A percentile compares a stretch with the other conserved stretches of the same genome.
Evolutionary conservation across 176 grass and related monocot species (phyloP).

Genomic region (Oryza australiensis): DNA sequence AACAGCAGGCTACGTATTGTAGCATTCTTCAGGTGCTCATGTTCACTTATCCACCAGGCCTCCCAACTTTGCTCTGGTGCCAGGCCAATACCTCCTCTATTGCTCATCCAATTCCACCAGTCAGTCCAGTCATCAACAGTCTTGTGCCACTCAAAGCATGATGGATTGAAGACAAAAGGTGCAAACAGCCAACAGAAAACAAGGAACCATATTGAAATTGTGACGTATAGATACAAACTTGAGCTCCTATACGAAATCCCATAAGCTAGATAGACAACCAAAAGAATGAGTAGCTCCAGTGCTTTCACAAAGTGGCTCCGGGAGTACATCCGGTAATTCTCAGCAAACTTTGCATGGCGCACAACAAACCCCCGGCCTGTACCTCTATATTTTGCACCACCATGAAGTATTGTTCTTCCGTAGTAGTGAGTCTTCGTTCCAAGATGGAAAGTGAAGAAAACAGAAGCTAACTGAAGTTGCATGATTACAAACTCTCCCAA

Average conservation of each 20-base stretch:
- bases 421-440: slow-evolving; percentile 80
- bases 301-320: slow-evolving; percentile 78
- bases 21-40: slow-evolving; percentile 57
- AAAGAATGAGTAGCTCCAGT: slow-evolving; percentile 63
- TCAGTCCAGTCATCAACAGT: slow-evolving; percentile 71
- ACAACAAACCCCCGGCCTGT: slow-evolving; percentile 78
- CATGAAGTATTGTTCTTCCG: slow-evolving; percentile 67
- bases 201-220: slow-evolving; percentile 71
- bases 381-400: slow-evolving; percentile 72
- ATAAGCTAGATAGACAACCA: slow-evolving; percentile 68
- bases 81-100: slow-evolving; percentile 66
- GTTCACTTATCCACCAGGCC: slow-evolving; percentile 73
- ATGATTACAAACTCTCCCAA: slow-evolving; percentile 71
- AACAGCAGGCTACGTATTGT: slow-evolving; percentile 59
- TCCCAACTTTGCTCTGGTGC: slow-evolving; percentile 71
- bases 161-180: slow-evolving; percentile 79
- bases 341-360: slow-evolving; percentile 67
- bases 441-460: slow-evolving; percentile 76
- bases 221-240: slow-evolving; percentile 53
- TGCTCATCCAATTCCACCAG: slow-evolving; percentile 74
- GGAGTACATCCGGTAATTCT: slow-evolving; percentile 80
- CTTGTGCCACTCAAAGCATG: slow-evolving; percentile 84
- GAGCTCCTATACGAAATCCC: slow-evolving; percentile 56
- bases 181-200: slow-evolving; percentile 70
- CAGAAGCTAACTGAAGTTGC: slow-evolving; percentile 71